A percentile compares a stretch with the other conserved stretches of the same genome.
Evolutionary conservation across 2,329 filamentous ascomycete species (phyloP).

Genomic region (Colletotrichum lentis): DNA sequence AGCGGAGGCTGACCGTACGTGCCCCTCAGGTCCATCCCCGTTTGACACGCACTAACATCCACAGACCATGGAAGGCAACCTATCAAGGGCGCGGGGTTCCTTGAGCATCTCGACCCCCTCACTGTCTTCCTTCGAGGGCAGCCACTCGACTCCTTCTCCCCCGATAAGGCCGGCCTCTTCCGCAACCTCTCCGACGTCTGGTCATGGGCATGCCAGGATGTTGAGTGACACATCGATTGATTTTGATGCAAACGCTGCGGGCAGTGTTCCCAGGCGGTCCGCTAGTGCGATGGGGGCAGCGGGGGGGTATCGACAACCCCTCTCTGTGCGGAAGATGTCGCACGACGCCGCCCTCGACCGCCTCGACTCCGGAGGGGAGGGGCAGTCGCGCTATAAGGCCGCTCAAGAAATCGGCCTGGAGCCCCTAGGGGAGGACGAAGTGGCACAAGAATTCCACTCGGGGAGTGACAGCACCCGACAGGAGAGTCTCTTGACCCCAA

Average conservation of each 20-base stretch:
- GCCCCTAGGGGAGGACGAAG: slow-evolving; percentile 63
- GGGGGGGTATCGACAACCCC: slow-evolving; percentile 64
- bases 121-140: slow-evolving; percentile 52
- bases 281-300: slow-evolving; percentile 70
- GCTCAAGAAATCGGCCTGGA: slow-evolving; percentile 59
- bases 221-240: slow-evolving; percentile 62
- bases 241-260: slow-evolving; percentile 34
- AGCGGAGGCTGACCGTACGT: slow-evolving; percentile 83
- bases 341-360: slow-evolving; percentile 54
- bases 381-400: slow-evolving; percentile 48
- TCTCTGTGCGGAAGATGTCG: slow-evolving; percentile 54
- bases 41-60: slow-evolving; percentile 40
- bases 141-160: slow-evolving; percentile 63
- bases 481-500: slow-evolving; percentile 56
- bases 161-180: slow-evolving; percentile 50
- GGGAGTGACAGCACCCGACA: slow-evolving; percentile 47
- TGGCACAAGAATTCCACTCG: slow-evolving; percentile 43
- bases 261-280: slow-evolving; percentile 60
- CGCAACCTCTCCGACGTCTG: slow-evolving; percentile 40
- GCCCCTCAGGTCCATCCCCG: not conserved
- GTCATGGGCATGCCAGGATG: slow-evolving; percentile 65
- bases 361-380: slow-evolving; percentile 50
- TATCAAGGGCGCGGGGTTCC: slow-evolving; percentile 78
- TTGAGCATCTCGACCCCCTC: slow-evolving; percentile 57
- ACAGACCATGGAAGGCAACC: slow-evolving; percentile 92